Evolutionary conservation across 306 rosid species (phyloP).

Genomic region (Corylus avellana): DNA sequence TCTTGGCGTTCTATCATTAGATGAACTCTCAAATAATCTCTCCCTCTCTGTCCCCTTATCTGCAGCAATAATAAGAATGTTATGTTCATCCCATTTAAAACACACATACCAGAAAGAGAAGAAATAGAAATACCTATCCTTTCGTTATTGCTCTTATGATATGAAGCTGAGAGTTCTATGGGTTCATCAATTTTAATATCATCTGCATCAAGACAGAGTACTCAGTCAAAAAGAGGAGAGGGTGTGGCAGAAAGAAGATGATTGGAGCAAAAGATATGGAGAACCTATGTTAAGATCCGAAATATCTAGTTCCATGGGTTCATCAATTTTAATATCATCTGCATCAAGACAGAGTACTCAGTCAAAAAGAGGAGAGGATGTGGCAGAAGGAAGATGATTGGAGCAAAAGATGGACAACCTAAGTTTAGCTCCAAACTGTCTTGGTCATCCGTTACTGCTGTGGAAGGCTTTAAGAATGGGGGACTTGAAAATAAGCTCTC

Average conservation of each 20-base stretch:
- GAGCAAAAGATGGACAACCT: slow-evolving; percentile 50
- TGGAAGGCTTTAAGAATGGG: slow-evolving; percentile 75
- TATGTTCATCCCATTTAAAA: slow-evolving; percentile 12
- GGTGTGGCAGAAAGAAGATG: slow-evolving; percentile 1
- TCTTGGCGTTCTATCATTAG: slow-evolving; percentile 52
- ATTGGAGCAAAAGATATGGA: slow-evolving; percentile 22
- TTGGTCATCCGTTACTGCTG: slow-evolving; percentile 35
- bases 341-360: slow-evolving; percentile 33
- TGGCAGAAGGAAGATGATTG: slow-evolving; percentile 17
- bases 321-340: slow-evolving; percentile 74
- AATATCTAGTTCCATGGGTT: slow-evolving; percentile 39
- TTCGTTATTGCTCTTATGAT: slow-evolving; percentile 37
- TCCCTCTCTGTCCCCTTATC: slow-evolving; percentile 60
- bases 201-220: slow-evolving; percentile 52
- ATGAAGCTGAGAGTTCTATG: slow-evolving; percentile 32
- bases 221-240: slow-evolving; percentile 22
- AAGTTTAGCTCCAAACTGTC: slow-evolving; percentile 51
- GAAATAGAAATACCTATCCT: slow-evolving; percentile 54
- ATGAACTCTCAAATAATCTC: slow-evolving; percentile 56
- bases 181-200: slow-evolving; percentile 67
- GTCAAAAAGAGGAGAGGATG: slow-evolving; percentile 22
- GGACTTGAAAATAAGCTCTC: slow-evolving; percentile 74
- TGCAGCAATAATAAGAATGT: slow-evolving; percentile 35
- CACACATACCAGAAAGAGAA: slow-evolving; percentile 19
- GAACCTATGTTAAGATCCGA: slow-evolving; percentile 67